phyloP scores from a whole-genome alignment of 2,329 filamentous ascomycete genomes.

The Cryphonectria japonica region DNA sequence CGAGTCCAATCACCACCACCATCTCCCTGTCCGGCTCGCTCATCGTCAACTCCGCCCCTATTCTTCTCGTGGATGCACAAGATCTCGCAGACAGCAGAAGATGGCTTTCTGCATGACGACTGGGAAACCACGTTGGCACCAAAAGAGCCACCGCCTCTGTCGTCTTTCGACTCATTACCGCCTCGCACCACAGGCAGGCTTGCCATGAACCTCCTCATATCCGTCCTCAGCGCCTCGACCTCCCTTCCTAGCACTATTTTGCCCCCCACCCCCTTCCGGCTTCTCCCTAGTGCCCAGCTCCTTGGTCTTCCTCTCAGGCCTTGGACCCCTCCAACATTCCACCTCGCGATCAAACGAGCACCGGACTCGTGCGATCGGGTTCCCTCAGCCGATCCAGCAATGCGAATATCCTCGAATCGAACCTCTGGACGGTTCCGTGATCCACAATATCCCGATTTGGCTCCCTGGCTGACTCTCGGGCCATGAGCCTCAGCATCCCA shows the following conservation, averaged over 20 bases:
- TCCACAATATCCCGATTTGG: conserved; percentile 13
- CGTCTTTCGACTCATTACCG: neutral
- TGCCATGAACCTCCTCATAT: neutral
- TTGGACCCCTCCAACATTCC: conserved; percentile 1
- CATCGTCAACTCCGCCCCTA: neutral
- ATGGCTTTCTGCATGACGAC: neutral
- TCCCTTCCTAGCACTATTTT: conserved; percentile 8
- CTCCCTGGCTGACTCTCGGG: conserved; percentile 15
- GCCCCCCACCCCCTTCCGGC: neutral
- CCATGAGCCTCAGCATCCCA: neutral
- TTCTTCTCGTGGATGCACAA: conserved; percentile 1
- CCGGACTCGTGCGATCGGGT: neutral
- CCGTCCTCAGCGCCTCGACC: conserved; percentile 13
- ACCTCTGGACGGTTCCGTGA: conserved; percentile 7
- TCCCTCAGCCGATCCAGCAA: conserved; percentile 19
- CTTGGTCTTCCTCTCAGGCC: neutral
- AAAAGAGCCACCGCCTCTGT: neutral
- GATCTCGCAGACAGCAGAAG: neutral
- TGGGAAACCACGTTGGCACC: neutral
- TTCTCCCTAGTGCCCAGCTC: neutral
- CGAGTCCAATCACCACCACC: neutral
- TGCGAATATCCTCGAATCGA: conserved; percentile 14
- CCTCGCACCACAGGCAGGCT: no score
- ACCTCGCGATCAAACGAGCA: conserved; percentile 11
- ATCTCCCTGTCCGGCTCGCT: neutral